phyloP scores from a whole-genome alignment of 495 filamentous ascomycete genomes.

The Penicillium angulare region DNA sequence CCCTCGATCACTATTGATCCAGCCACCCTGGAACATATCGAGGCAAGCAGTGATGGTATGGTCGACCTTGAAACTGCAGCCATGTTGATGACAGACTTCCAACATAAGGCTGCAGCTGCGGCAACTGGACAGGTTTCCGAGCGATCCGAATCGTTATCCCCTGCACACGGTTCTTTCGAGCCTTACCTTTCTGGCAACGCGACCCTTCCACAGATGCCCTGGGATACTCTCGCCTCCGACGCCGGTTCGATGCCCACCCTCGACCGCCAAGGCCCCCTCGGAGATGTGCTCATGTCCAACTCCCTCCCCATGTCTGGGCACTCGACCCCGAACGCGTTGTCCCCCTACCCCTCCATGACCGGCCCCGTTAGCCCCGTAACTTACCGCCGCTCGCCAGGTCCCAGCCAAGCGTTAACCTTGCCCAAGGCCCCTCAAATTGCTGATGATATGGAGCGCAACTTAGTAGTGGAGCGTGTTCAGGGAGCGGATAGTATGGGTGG shows the following conservation, averaged over 20 bases:
- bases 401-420: constrained; percentile 59
- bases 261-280: constrained; percentile 58
- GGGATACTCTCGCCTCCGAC: constrained; percentile 79
- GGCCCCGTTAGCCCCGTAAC: constrained; percentile 70
- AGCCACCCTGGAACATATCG: constrained; percentile 88
- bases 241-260: constrained; percentile 62
- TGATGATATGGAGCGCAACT: constrained; percentile 76
- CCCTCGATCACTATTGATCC: constrained; percentile 81
- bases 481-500: constrained; percentile 73
- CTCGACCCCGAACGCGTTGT: constrained; percentile 76
- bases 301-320: constrained; percentile 67
- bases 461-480: constrained; percentile 82
- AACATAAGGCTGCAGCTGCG: constrained; percentile 89
- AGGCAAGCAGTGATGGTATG: constrained; percentile 90
- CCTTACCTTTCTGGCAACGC: constrained; percentile 74
- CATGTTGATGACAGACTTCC: constrained; percentile 98
- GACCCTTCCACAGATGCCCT: constrained; percentile 82
- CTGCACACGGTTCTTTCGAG: constrained; percentile 62
- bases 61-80: constrained; percentile 97
- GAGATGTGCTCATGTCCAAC: constrained; percentile 63
- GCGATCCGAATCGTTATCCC: constrained; percentile 68
- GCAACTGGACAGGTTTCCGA: constrained; percentile 75
- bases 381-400: constrained; percentile 66
- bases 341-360: constrained; percentile 73
- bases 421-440: constrained; percentile 65